Percentiles rank a stretch among this genome's conserved stretches.
phyloP scores from a whole-genome alignment of 1,284 basidiomycete species.

The Sphaerobolus stellatus region DNA sequence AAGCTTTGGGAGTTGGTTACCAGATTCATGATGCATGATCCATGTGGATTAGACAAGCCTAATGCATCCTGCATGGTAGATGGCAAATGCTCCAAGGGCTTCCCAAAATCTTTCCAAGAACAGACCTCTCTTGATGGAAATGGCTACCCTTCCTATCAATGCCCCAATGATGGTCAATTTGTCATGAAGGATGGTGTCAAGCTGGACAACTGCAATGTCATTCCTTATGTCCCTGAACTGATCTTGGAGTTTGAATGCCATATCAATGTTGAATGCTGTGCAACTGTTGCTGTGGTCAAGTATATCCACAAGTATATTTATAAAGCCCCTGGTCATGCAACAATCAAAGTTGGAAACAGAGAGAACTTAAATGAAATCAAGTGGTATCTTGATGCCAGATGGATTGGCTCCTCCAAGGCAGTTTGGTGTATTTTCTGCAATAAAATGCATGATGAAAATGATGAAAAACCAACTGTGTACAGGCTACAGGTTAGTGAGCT shows the following conservation, averaged over 20 bases:
- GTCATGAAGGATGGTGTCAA: conserved; percentile 22
- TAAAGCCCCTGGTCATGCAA: conserved; percentile 43
- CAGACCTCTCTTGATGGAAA: conserved; percentile 36
- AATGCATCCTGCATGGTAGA: conserved; percentile 41
- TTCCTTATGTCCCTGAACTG: conserved; percentile 39
- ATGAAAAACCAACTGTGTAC: conserved; percentile 36
- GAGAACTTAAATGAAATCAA: conserved; percentile 43
- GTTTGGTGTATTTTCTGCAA: conserved; percentile 36
- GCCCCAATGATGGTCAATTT: conserved; percentile 33
- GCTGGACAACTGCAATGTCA: conserved; percentile 36
- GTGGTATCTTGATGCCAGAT: conserved; percentile 35
- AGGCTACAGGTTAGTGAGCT: conserved; percentile 40
- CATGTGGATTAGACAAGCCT: conserved; percentile 37
- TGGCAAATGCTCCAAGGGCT: conserved; percentile 41
- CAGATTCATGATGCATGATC: conserved; percentile 47
- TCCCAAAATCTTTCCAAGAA: conserved; percentile 37
- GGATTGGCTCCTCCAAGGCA: conserved; percentile 38
- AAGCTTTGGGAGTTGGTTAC: conserved; percentile 34
- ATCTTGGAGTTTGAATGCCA: conserved; percentile 36
- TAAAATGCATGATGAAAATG: conserved; percentile 32
- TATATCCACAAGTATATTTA: conserved; percentile 50
- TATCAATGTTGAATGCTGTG: conserved; percentile 45
- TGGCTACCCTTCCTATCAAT: conserved; percentile 39
- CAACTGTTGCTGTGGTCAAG: conserved; percentile 36
- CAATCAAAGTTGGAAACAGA: conserved; percentile 5